phyloP scores from a whole-genome alignment of 2,329 filamentous ascomycete species.

The Fusarium pininemorale region DNA sequence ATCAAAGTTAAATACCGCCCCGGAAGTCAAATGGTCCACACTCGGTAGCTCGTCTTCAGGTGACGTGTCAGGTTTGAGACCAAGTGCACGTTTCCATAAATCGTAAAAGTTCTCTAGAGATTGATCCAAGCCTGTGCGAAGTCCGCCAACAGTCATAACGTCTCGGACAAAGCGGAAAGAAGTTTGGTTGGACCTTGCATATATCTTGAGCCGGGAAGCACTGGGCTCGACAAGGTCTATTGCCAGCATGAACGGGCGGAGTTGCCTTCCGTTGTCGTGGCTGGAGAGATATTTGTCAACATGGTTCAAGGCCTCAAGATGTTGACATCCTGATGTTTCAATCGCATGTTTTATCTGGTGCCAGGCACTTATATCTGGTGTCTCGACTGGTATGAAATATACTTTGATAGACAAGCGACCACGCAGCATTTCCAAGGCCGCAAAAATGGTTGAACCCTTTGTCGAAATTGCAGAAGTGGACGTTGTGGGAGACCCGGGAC shows the following conservation, averaged over 20 bases:
- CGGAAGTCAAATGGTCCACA: not conserved
- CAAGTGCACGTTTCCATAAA: not conserved
- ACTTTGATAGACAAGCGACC: not conserved
- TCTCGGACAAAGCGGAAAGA: not conserved
- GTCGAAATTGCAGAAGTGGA: not conserved
- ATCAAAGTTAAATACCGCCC: not conserved
- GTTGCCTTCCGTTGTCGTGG: not conserved
- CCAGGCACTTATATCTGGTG: not conserved
- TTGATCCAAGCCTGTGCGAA: not conserved
- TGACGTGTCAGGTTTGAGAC: not conserved
- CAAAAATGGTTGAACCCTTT: not conserved
- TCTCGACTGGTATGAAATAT: not conserved
- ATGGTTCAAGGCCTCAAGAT: not conserved
- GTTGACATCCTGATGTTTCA: not conserved
- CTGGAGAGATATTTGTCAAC: not conserved
- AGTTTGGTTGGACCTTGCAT: not conserved
- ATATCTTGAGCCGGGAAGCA: not conserved
- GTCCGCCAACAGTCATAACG: not conserved
- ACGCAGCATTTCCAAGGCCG: not conserved
- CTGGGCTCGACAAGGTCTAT: not conserved
- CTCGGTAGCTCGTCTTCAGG: not conserved
- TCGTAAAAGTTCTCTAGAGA: not conserved
- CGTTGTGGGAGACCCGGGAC: not conserved
- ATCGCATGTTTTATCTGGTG: not conserved
- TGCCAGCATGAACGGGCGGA: not conserved